Evolutionary conservation across 2,329 filamentous ascomycete species (phyloP).

Genomic region (Tolypocladium nubicola): DNA sequence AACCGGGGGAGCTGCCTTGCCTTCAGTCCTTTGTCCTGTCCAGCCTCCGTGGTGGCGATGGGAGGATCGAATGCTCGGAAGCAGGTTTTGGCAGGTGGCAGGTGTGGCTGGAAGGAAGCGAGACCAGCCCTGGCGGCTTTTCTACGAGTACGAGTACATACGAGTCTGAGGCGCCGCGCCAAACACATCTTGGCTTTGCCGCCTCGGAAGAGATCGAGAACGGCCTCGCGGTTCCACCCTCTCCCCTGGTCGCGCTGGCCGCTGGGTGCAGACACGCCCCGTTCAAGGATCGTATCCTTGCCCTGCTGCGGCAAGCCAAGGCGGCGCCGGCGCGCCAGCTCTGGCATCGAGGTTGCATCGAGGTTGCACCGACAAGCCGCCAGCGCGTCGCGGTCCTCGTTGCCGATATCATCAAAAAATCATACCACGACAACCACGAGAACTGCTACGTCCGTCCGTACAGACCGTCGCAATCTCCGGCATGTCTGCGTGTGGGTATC

Average conservation of each 20-base stretch:
- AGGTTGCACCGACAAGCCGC: not conserved
- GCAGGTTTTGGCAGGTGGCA: not conserved
- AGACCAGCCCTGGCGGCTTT: not conserved
- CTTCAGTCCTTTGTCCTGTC: not conserved
- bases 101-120: not conserved
- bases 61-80: not conserved
- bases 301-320: not conserved
- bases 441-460: no score
- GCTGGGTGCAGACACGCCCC: not conserved
- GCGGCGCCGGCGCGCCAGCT: not conserved
- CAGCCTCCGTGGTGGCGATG: not conserved
- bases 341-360: no score
- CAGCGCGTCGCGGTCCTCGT: not conserved
- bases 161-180: not conserved
- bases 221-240: not conserved
- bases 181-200: not conserved
- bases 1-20: not conserved
- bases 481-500: not conserved
- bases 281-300: not conserved
- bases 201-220: slow-evolving; percentile 1
- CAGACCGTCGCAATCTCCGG: not conserved
- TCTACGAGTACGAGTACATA: no score
- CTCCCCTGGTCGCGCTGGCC: not conserved
- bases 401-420: not conserved
- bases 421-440: no score